These are phyloP conservation scores for Gamsiella multidivaricata DNA, from an alignment of 192 early-diverging fungal genomes.

Conservation along the genomic window DNA sequence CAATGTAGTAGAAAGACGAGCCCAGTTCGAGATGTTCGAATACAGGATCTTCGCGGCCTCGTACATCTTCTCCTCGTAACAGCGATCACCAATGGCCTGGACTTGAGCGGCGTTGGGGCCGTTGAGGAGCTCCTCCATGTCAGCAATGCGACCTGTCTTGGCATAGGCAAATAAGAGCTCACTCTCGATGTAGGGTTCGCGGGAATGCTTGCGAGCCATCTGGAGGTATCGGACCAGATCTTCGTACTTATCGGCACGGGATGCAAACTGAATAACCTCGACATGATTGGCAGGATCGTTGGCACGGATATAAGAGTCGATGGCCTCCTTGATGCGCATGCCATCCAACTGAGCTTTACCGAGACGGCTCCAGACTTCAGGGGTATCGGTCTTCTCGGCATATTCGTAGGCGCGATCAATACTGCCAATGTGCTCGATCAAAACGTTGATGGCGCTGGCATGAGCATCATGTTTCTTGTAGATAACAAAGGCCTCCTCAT, in stretches of 20 bases:
- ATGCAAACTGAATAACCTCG: conserved; percentile 88
- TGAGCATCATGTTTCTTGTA: conserved; percentile 95
- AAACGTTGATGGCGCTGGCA: conserved; percentile 87
- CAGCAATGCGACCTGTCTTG: conserved; percentile 90
- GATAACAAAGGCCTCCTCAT: conserved; percentile 97
- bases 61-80: conserved; percentile 92
- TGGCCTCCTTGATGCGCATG: conserved; percentile 92
- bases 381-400: conserved; percentile 90
- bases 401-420: conserved; percentile 97
- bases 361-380: conserved; percentile 94
- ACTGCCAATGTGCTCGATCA: conserved; percentile 92
- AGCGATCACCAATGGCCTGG: conserved; percentile 92
- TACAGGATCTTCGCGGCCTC: conserved; percentile 96
- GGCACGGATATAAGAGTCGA: conserved; percentile 97
- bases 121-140: conserved; percentile 95
- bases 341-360: conserved; percentile 95
- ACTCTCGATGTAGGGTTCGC: conserved; percentile 95
- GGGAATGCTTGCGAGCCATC: conserved; percentile 94
- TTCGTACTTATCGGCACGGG: conserved; percentile 89
- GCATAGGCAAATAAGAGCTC: conserved; percentile 97
- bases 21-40: conserved; percentile 97
- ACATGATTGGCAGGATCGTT: conserved; percentile 89
- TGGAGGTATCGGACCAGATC: conserved; percentile 94
- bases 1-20: conserved; percentile 93
- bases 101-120: conserved; percentile 96